Evolutionary conservation across 176 grass and related monocot genomes (phyloP), one percentile per base, ranked within the genome.

Genomic region (Stipa capillata): DNA sequence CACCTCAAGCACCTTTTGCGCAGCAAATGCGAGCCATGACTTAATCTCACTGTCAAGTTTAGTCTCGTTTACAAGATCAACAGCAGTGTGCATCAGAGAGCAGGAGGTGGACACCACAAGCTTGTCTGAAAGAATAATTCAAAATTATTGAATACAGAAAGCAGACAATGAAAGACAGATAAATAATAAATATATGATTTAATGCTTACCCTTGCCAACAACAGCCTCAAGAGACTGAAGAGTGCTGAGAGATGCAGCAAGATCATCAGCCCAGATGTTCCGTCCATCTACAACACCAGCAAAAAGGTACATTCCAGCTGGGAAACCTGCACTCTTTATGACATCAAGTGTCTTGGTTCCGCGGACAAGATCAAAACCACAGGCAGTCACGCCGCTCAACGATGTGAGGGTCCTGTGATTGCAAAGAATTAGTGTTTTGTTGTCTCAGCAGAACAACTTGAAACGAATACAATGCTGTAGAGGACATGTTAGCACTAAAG

Each of bases 21-120:
- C 94, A 90, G 94, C 94, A 88, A 97, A 97, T 18, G 91, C 91
- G 6, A 97, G 65, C 94, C 94, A 97, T n/a, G 91, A 97, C 79
- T 97, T 97, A 57, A 97, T 92, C 82, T 97, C 94, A 43, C 63
- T 78, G 62, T 97, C 94, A 5, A 97, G 85, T 55, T 97, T 97
- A 47, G 87, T 97, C 77, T 97, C 94, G 29, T 97, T 94, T 29
- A 97, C 79, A 57, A 97, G 91, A 80, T 97, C 94, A 24, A 97
- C 94, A 64, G 94, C 94, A 25, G 94, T 97, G 85, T 97, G 94
- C 94, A 94, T 94, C 39, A 97, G 83, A 0, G 94, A 97, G 85
- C 94, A 97, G 18, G 94, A 97, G 51, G 94, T 97, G 3, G 94
- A 97, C 28, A 97, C 94, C 55, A 97, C 94, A 61, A 97, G 87